These are phyloP conservation scores for Zelonia costaricensis DNA, from an alignment of 208 protist species.

Conservation along the genomic window DNA sequence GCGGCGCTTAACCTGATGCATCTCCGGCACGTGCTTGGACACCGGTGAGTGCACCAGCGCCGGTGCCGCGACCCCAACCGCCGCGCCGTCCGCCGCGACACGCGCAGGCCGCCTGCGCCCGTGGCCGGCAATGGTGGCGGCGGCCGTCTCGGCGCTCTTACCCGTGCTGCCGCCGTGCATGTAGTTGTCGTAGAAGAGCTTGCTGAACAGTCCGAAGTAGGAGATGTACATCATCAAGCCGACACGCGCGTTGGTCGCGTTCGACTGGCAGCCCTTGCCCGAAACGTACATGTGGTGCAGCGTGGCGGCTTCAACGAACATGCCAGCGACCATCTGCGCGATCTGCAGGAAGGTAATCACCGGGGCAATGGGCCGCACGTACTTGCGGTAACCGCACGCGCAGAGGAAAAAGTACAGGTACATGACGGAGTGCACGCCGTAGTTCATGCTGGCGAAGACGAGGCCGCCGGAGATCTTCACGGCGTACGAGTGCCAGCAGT, in stretches of 20 bases:
- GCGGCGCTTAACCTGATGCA: neutral
- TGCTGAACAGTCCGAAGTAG: constrained; percentile 92
- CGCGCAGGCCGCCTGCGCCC: neutral
- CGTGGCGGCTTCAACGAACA: constrained; percentile 49
- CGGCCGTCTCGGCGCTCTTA: neutral
- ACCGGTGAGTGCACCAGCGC: neutral
- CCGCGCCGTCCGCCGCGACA: neutral
- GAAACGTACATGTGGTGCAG: constrained; percentile 48
- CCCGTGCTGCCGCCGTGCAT: constrained; percentile 11
- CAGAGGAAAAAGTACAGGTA: constrained; percentile 94
- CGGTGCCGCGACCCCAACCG: neutral
- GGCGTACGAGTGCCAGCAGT: constrained; percentile 89
- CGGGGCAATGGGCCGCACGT: constrained; percentile 75
- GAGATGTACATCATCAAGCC: constrained; percentile 91
- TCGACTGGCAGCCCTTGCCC: constrained; percentile 54
- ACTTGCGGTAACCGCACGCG: constrained; percentile 50
- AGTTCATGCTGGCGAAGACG: constrained; percentile 93
- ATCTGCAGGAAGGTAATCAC: constrained; percentile 90
- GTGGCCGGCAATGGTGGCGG: neutral
- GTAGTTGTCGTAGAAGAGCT: constrained; percentile 87
- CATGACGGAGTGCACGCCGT: constrained; percentile 94
- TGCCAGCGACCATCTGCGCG: constrained; percentile 93
- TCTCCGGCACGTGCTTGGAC: neutral
- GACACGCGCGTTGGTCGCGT: constrained; percentile 55
- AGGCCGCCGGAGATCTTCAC: constrained; percentile 53